A percentile compares a stretch with the other conserved stretches of the same genome.
These are phyloP conservation scores for Leucaena leucocephala DNA, from an alignment of 306 rosid genomes.

Conservation along the genomic window DNA sequence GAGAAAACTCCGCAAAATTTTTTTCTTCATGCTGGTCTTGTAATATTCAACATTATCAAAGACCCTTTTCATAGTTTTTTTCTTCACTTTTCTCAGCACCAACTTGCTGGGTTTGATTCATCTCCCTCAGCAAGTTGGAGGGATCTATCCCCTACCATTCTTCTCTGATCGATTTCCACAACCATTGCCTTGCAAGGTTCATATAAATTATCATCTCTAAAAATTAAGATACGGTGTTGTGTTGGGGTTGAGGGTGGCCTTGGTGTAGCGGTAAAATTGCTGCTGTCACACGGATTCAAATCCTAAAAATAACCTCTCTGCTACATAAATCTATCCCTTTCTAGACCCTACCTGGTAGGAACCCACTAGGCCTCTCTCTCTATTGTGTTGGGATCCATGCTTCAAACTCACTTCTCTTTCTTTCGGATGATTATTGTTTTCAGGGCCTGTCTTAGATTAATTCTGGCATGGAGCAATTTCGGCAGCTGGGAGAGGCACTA, in stretches of 20 bases:
- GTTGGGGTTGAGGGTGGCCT: no score
- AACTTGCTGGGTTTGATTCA: slow-evolving; percentile 18
- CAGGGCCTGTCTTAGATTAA: slow-evolving; percentile 32
- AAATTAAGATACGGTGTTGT: background rate
- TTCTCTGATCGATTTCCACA: background rate
- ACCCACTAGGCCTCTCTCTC: no score
- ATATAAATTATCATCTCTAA: background rate
- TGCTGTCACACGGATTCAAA: no score
- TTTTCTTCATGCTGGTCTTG: background rate
- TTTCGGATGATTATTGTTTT: background rate
- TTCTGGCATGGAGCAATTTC: slow-evolving; percentile 75
- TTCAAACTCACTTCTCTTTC: no score
- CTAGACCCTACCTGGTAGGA: no score
- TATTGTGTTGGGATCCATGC: no score
- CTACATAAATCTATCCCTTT: no score
- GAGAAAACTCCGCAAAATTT: slow-evolving; percentile 14
- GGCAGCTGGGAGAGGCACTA: slow-evolving; percentile 77
- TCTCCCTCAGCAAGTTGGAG: slow-evolving; percentile 17
- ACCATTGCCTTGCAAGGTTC: slow-evolving; percentile 6
- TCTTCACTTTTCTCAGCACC: background rate
- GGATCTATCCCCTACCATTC: background rate
- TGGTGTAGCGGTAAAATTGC: no score
- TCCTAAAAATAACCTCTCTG: no score
- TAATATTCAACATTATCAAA: slow-evolving; percentile 19
- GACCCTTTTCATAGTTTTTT: background rate